phyloP scores from a whole-genome alignment of 805 yeast species.

The Candida endomychidarum region DNA sequence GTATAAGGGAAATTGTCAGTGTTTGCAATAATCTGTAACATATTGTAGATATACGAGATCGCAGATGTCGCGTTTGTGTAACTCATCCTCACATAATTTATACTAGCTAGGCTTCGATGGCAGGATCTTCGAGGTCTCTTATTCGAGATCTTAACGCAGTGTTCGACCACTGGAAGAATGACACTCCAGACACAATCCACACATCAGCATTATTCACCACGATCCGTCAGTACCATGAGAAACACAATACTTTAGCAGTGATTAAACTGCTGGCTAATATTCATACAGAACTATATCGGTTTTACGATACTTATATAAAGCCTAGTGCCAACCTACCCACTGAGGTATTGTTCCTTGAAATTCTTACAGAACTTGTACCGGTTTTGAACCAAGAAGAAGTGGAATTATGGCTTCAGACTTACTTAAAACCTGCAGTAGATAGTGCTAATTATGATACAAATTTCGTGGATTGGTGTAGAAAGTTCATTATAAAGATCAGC shows the following conservation, averaged over 20 bases:
- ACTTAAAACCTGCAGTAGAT: constrained; percentile 52
- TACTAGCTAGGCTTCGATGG: constrained; percentile 1
- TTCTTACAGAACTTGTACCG: constrained; percentile 34
- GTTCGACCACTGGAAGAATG: constrained; percentile 24
- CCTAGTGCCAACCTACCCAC: constrained; percentile 26
- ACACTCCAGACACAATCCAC: constrained; percentile 6
- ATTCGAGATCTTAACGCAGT: constrained; percentile 24
- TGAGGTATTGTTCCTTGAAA: constrained; percentile 40
- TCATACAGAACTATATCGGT: constrained; percentile 34
- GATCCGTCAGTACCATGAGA: constrained; percentile 21
- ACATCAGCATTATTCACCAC: constrained; percentile 16
- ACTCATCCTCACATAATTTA: neutral
- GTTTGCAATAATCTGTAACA: constrained; percentile 18
- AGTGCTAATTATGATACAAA: constrained; percentile 53
- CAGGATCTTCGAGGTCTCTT: constrained; percentile 28
- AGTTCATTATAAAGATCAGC: constrained; percentile 24
- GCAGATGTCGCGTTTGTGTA: too few relatives aligned
- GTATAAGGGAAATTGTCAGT: constrained; percentile 35
- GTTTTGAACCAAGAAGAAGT: constrained; percentile 33
- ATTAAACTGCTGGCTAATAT: constrained; percentile 29
- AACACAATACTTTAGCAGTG: constrained; percentile 36
- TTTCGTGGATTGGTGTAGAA: constrained; percentile 33
- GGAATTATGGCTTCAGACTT: constrained; percentile 49
- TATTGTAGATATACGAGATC: too few relatives aligned
- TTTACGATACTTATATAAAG: constrained; percentile 32